Percentiles rank a stretch among this genome's conserved stretches.
These are phyloP conservation scores for Cordyceps farinosa DNA, from an alignment of 2,329 filamentous ascomycete species.

Conservation along the genomic window DNA sequence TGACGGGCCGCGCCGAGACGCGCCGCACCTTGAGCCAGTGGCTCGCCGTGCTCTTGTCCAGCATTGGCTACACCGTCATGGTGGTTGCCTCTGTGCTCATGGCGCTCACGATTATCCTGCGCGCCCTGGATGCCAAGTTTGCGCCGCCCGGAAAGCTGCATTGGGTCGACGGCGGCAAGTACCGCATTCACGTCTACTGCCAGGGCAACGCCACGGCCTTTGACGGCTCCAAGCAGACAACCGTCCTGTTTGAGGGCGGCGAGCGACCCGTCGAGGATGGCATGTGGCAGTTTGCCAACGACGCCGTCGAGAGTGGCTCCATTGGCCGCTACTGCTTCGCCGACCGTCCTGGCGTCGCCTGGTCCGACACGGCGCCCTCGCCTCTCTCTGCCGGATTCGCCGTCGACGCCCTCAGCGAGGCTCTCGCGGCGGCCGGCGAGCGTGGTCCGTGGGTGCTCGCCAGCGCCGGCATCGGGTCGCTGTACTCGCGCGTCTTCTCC, in stretches of 20 bases:
- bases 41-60: conserved; percentile 73
- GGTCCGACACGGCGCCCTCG: conserved; percentile 86
- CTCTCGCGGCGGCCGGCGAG: conserved; percentile 75
- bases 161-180: conserved; percentile 79
- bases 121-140: conserved; percentile 73
- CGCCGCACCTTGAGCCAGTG: conserved; percentile 80
- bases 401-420: conserved; percentile 84
- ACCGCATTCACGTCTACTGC: conserved; percentile 83
- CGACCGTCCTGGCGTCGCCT: conserved; percentile 85
- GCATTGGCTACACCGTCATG: conserved; percentile 66
- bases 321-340: conserved; percentile 92
- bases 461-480: conserved; percentile 79
- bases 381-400: conserved; percentile 91
- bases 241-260: conserved; percentile 81
- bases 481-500: conserved; percentile 89
- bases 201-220: conserved; percentile 62
- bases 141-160: conserved; percentile 70
- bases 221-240: conserved; percentile 58
- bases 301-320: conserved; percentile 71
- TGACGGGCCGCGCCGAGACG: conserved; percentile 85
- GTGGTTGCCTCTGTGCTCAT: conserved; percentile 68
- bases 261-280: conserved; percentile 75
- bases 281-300: conserved; percentile 75
- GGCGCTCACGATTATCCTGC: conserved; percentile 74
- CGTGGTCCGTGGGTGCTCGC: conserved; percentile 85